Evolutionary conservation across 1,284 basidiomycete genomes (phyloP).

Genomic region (Coniophora puteana): DNA sequence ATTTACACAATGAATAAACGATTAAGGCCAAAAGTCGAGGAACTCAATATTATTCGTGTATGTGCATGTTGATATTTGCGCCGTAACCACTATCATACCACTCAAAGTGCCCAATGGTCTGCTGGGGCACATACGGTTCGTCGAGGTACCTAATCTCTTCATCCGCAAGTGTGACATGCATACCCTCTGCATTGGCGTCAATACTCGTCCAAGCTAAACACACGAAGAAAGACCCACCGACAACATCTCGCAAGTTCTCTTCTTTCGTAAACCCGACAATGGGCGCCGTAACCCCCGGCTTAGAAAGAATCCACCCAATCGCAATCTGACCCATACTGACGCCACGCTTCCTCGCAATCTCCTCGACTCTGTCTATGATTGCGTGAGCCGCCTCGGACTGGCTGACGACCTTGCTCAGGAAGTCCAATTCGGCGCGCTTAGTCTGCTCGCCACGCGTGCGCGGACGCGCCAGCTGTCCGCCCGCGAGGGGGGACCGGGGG

Average conservation of each 20-base stretch:
- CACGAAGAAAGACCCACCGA: conserved; percentile 26
- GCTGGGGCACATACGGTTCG: conserved; percentile 37
- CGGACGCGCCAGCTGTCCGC: conserved; percentile 36
- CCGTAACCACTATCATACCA: no score
- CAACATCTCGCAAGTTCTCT: conserved; percentile 39
- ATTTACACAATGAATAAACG: no score
- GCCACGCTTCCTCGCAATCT: conserved; percentile 39
- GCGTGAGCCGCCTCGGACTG: conserved; percentile 11
- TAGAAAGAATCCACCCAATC: conserved; percentile 44
- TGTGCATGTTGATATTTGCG: no score
- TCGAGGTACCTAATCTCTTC: conserved; percentile 46
- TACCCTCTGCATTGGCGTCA: conserved; percentile 20
- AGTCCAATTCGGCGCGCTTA: conserved; percentile 25
- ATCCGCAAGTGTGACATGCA: conserved; percentile 35
- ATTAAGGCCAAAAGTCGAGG: no score
- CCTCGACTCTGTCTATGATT: conserved; percentile 32
- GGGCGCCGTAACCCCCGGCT: conserved; percentile 40
- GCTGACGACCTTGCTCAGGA: conserved; percentile 13
- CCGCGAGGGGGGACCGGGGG: conserved; percentile 41
- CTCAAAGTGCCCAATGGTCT: conserved; percentile 36
- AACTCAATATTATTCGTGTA: no score
- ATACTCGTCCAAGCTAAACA: no score
- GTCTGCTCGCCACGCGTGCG: conserved; percentile 26
- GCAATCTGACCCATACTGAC: conserved; percentile 49
- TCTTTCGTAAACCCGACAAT: conserved; percentile 45